Evolutionary conservation across 2,329 filamentous ascomycete genomes (phyloP).

Genomic region (Trichoderma afroharzianum): DNA sequence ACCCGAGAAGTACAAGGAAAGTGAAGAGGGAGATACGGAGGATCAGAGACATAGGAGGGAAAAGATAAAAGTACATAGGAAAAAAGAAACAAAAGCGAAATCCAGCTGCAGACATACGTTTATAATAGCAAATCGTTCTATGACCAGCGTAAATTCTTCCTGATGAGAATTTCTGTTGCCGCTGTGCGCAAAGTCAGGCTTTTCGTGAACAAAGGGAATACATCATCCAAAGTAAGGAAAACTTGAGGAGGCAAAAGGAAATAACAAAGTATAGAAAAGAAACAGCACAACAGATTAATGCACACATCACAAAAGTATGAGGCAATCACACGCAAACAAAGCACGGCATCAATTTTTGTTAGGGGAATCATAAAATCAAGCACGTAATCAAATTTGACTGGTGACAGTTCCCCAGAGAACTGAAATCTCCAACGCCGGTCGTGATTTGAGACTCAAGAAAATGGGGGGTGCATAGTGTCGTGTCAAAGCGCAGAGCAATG

Average conservation of each 20-base stretch:
- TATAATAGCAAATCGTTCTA: neutral
- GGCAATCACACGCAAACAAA: slow-evolving; percentile 15
- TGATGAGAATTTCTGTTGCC: neutral
- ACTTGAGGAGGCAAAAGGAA: neutral
- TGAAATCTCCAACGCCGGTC: slow-evolving; percentile 42
- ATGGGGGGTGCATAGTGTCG: slow-evolving; percentile 29
- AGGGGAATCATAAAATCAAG: slow-evolving; percentile 18
- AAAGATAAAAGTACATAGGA: neutral
- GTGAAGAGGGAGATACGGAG: neutral
- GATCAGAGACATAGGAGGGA: neutral
- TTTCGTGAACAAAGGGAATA: neutral
- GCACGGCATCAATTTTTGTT: slow-evolving; percentile 14
- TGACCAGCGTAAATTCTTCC: neutral
- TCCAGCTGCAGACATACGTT: neutral
- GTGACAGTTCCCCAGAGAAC: slow-evolving; percentile 36
- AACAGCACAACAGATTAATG: neutral
- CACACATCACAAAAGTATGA: slow-evolving; percentile 8
- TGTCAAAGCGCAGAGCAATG: slow-evolving; percentile 32
- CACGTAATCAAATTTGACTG: slow-evolving; percentile 32
- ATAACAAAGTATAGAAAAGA: neutral
- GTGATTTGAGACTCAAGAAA: slow-evolving; percentile 35
- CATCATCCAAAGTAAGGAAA: neutral
- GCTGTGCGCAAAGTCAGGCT: neutral
- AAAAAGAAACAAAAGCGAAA: neutral
- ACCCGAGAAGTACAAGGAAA: neutral